Conservation (phyloP, 2,329 filamentous ascomycete species). For the Stachybotrys chlorohalonatus region DNA sequence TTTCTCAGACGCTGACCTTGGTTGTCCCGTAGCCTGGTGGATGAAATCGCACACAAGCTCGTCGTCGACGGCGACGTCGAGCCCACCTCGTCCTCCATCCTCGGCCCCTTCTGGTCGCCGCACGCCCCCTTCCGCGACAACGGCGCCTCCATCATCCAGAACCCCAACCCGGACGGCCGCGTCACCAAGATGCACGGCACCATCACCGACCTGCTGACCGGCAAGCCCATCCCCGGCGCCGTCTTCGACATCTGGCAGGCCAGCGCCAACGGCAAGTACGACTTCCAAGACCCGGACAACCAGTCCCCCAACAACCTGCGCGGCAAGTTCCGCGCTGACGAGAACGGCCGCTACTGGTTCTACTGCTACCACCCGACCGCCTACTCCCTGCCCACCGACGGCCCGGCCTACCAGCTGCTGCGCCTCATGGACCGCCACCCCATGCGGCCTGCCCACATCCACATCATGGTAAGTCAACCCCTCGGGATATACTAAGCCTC, state of each 20-base stretch:
- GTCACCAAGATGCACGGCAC: slow-evolving; percentile 61
- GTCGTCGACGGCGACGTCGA: slow-evolving; percentile 50
- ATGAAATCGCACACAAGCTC: slow-evolving; percentile 58
- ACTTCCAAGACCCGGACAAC: slow-evolving; percentile 64
- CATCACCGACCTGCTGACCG: slow-evolving; percentile 55
- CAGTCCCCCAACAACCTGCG: slow-evolving; percentile 66
- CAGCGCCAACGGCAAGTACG: slow-evolving; percentile 66
- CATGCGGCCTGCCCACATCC: slow-evolving; percentile 40
- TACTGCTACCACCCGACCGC: slow-evolving; percentile 69
- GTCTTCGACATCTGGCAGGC: slow-evolving; percentile 76
- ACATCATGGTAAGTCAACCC: slow-evolving; percentile 34
- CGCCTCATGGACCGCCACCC: slow-evolving; percentile 38
- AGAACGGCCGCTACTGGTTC: slow-evolving; percentile 61
- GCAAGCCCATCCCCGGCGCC: slow-evolving; percentile 56
- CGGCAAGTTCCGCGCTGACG: slow-evolving; percentile 65
- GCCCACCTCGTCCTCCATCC: slow-evolving; percentile 67
- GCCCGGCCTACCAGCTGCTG: slow-evolving; percentile 31
- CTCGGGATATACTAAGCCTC: neutral
- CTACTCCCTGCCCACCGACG: slow-evolving; percentile 62
- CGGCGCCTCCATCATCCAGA: slow-evolving; percentile 57
- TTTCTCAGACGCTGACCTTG: neutral
- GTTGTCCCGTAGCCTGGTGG: slow-evolving; percentile 30
- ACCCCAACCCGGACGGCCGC: slow-evolving; percentile 47
- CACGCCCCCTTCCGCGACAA: slow-evolving; percentile 63
- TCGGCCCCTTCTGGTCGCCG: slow-evolving; percentile 72